A percentile compares a stretch with the other conserved stretches of the same genome.
These are phyloP conservation scores for Rutstroemia sp. DNA, from an alignment of 2,329 filamentous ascomycete genomes.

Conservation along the genomic window DNA sequence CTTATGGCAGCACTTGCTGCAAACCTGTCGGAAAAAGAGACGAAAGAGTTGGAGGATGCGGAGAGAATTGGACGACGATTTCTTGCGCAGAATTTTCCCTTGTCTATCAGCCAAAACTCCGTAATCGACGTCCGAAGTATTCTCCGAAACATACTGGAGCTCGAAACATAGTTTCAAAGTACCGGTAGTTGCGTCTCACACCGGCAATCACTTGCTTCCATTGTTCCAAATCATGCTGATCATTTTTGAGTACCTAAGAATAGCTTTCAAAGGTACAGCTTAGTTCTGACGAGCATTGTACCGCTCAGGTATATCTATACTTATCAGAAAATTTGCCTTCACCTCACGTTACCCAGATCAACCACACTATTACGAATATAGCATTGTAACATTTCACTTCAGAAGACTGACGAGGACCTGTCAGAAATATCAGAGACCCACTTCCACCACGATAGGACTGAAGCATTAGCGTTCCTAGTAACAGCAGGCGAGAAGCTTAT, in stretches of 20 bases:
- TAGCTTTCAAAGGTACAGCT: neutral
- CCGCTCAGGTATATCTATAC: neutral
- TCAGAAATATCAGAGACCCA: neutral
- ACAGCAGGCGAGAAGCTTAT: neutral
- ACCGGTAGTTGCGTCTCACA: neutral
- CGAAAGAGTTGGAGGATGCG: slow-evolving; percentile 58
- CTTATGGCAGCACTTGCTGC: slow-evolving; percentile 62
- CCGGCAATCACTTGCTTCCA: neutral
- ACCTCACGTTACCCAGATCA: too few relatives aligned
- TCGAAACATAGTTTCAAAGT: slow-evolving; percentile 16
- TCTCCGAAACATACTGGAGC: slow-evolving; percentile 21
- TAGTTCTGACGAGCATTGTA: neutral
- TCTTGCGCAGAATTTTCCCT: slow-evolving; percentile 34
- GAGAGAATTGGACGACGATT: slow-evolving; percentile 53
- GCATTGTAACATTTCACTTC: too few relatives aligned
- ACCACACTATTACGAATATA: too few relatives aligned
- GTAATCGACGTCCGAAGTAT: slow-evolving; percentile 22
- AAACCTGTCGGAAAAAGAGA: slow-evolving; percentile 55
- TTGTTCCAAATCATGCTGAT: slow-evolving; percentile 5
- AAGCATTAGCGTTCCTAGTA: neutral
- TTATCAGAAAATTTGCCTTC: neutral
- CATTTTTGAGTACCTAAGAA: neutral
- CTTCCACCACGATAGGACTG: neutral
- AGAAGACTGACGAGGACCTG: neutral
- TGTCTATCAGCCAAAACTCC: slow-evolving; percentile 12